Evolutionary conservation across 495 filamentous ascomycete species (phyloP).

Genomic region (Gamarada debralockiae): DNA sequence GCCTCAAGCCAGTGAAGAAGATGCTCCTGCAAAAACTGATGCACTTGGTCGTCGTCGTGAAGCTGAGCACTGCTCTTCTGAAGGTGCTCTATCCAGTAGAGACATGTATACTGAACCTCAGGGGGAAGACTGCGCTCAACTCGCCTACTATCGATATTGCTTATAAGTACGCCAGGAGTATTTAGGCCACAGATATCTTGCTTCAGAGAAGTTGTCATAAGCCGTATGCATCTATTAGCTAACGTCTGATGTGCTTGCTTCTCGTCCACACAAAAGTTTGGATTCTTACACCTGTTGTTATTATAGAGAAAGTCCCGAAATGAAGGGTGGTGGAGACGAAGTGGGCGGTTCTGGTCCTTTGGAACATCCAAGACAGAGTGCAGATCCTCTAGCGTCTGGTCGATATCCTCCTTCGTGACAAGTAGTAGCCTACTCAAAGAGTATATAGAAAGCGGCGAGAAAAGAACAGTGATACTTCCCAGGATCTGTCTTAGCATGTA

Average conservation of each 20-base stretch:
- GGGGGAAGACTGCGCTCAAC: conserved; percentile 19
- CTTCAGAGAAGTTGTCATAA: conserved; percentile 30
- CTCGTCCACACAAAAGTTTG: conserved; percentile 6
- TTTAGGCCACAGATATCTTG: conserved; percentile 36
- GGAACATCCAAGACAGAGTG: too few species aligned
- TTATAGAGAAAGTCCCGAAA: conserved; percentile 49
- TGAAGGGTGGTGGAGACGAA: too few species aligned
- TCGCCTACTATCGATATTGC: conserved; percentile 16
- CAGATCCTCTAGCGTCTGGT: conserved; percentile 24
- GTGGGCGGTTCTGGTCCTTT: too few species aligned
- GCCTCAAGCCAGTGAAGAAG: too few species aligned
- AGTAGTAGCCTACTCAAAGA: background rate
- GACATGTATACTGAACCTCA: conserved; percentile 15
- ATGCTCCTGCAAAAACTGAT: conserved; percentile 2
- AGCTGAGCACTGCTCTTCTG: conserved; percentile 1
- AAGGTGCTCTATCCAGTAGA: conserved; percentile 8
- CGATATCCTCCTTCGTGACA: conserved; percentile 13
- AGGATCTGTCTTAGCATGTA: conserved; percentile 15
- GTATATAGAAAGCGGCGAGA: background rate
- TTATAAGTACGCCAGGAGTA: conserved; percentile 23
- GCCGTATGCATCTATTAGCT: conserved; percentile 28
- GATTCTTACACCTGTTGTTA: conserved; percentile 24
- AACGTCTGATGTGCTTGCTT: too few species aligned
- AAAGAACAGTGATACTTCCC: conserved; percentile 28
- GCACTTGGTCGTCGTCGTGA: conserved; percentile 3